These are phyloP conservation scores for Chaetomiaceae sp. DNA, from an alignment of 2,329 filamentous ascomycete genomes.

Conservation along the genomic window DNA sequence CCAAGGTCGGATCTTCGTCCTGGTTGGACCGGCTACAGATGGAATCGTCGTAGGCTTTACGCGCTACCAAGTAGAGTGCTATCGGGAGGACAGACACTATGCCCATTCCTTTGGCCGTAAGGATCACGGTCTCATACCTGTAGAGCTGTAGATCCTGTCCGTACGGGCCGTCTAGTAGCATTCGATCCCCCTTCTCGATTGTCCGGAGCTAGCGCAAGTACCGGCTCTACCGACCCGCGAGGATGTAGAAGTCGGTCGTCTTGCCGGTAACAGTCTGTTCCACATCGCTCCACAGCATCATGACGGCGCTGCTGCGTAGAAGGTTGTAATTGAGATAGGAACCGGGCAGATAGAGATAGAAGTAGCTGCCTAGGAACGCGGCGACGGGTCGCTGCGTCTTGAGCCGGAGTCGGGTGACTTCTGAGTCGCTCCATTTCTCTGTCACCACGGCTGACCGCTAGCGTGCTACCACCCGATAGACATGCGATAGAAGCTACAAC, in stretches of 20 bases:
- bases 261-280: conserved; percentile 6
- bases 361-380: conserved; percentile 11
- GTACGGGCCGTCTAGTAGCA: conserved; percentile 8
- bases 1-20: background rate
- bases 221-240: conserved; percentile 5
- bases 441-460: conserved; percentile 3
- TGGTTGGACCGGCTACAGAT: conserved; percentile 4
- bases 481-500: conserved; percentile 5
- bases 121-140: conserved; percentile 7
- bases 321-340: conserved; percentile 11
- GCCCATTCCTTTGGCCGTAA: conserved; percentile 9
- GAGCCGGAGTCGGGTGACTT: conserved; percentile 7
- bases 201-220: conserved; percentile 9
- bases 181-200: background rate
- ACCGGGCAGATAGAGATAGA: conserved; percentile 10
- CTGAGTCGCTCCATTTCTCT: conserved; percentile 8
- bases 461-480: conserved; percentile 6
- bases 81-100: conserved; percentile 8
- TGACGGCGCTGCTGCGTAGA: conserved; percentile 1
- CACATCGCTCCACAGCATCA: conserved; percentile 11
- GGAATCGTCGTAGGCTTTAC: conserved; percentile 7
- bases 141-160: conserved; percentile 4
- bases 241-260: conserved; percentile 10
- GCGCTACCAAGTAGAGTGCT: conserved; percentile 7
- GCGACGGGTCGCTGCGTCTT: conserved; percentile 7